Percentiles rank a stretch among this genome's conserved stretches.
Conservation (phyloP, 2,329 filamentous ascomycete genomes). For the Pseudogymnoascus sp. region DNA sequence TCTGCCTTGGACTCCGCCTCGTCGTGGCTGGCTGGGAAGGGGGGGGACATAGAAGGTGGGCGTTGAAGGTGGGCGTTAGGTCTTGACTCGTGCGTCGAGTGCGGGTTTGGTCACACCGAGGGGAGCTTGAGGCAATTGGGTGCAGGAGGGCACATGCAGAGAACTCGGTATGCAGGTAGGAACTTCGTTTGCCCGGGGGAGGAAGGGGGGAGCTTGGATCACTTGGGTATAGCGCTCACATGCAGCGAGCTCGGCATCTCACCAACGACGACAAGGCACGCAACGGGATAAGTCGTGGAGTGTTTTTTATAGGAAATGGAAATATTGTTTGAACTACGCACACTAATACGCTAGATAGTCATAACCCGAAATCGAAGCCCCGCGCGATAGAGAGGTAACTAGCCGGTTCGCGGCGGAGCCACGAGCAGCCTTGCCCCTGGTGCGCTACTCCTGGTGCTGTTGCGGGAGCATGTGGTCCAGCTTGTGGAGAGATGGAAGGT, state of each 20-base stretch:
- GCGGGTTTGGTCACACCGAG: not conserved
- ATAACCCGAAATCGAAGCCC: not conserved
- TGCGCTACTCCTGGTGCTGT: not conserved
- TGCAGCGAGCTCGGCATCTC: not conserved
- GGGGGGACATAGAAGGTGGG: too few relatives aligned
- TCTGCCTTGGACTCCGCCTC: not conserved
- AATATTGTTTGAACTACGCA: not conserved
- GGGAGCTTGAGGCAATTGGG: not conserved
- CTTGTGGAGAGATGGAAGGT: not conserved
- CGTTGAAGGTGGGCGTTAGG: too few relatives aligned
- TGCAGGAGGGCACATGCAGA: not conserved
- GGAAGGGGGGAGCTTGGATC: not conserved
- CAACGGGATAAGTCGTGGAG: not conserved
- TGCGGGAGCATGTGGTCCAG: not conserved
- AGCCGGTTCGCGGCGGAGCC: not conserved
- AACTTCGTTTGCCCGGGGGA: not conserved
- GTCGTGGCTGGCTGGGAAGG: not conserved
- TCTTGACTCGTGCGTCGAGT: not conserved
- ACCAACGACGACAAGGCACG: not conserved
- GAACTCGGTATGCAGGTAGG: not conserved
- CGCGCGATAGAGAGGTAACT: not conserved
- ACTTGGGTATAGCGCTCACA: not conserved
- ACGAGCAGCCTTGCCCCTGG: not conserved
- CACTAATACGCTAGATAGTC: not conserved
- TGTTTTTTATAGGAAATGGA: not conserved